phyloP scores from a whole-genome alignment of 2,329 filamentous ascomycete species.

The Emericellopsis atlantica region DNA sequence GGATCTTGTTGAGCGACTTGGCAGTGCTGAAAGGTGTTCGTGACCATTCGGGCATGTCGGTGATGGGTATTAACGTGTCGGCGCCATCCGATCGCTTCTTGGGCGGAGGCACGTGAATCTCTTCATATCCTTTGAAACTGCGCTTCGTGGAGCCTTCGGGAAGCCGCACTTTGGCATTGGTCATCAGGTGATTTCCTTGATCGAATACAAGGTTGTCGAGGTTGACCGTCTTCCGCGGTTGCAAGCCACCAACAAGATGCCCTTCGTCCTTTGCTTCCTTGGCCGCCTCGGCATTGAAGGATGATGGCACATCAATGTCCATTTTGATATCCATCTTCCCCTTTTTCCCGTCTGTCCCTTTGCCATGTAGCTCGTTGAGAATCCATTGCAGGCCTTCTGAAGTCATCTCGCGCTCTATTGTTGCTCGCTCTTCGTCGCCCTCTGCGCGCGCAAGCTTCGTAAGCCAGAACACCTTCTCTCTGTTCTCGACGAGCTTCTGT shows the following conservation, averaged over 20 bases:
- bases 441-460: constrained; percentile 77
- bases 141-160: constrained; percentile 92
- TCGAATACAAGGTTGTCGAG: constrained; percentile 94
- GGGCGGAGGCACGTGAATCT: constrained; percentile 91
- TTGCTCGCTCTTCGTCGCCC: constrained; percentile 60
- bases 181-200: constrained; percentile 98
- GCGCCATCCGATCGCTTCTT: constrained; percentile 74
- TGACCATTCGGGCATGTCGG: constrained; percentile 88
- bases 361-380: constrained; percentile 75
- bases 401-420: constrained; percentile 81
- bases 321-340: constrained; percentile 82
- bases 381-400: constrained; percentile 80
- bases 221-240: constrained; percentile 80
- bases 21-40: constrained; percentile 73
- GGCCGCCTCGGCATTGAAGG: constrained; percentile 33
- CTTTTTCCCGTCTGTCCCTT: constrained; percentile 46
- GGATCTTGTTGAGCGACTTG: constrained; percentile 85
- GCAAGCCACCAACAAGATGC: constrained; percentile 66
- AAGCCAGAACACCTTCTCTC: constrained; percentile 91
- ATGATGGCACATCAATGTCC: constrained; percentile 69
- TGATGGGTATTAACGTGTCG: constrained; percentile 71
- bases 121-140: constrained; percentile 95
- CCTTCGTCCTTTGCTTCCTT: constrained; percentile 50
- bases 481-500: constrained; percentile 79
- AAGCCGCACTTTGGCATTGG: constrained; percentile 89